These are phyloP conservation scores for Quercus ilex DNA, from an alignment of 306 rosid genomes.

Conservation along the genomic window DNA sequence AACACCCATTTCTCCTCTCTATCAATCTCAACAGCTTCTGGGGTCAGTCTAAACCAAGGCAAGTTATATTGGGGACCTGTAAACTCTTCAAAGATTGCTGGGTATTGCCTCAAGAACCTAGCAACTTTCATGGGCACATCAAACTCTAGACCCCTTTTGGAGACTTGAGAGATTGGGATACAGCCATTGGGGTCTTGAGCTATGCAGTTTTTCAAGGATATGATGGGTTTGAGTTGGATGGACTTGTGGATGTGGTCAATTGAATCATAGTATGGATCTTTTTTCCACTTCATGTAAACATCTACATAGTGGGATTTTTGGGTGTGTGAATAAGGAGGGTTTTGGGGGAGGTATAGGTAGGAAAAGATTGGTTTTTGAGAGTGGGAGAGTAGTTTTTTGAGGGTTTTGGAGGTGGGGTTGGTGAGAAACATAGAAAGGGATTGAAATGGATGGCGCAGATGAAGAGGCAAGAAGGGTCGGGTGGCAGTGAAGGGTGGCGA, in stretches of 20 bases:
- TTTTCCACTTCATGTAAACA: constrained; percentile 92
- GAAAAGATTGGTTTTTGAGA: constrained; percentile 22
- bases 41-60: constrained; percentile 88
- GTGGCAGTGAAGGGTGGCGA: too few relatives aligned
- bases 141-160: constrained; percentile 58
- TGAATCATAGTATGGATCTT: constrained; percentile 67
- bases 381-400: constrained; percentile 21
- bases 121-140: constrained; percentile 77
- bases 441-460: not conserved
- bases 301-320: constrained; percentile 60
- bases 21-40: constrained; percentile 73
- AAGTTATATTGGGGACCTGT: constrained; percentile 61
- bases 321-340: constrained; percentile 32
- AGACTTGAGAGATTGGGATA: constrained; percentile 71
- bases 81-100: constrained; percentile 80
- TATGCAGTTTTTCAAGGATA: constrained; percentile 73
- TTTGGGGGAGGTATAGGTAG: constrained; percentile 2
- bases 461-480: too few relatives aligned
- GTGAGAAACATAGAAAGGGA: constrained; percentile 33
- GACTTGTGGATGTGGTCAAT: constrained; percentile 70
- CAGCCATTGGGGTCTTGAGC: constrained; percentile 54
- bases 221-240: constrained; percentile 56
- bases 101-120: constrained; percentile 72
- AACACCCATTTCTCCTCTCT: constrained; percentile 60
- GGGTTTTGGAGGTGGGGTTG: constrained; percentile 29